These are phyloP conservation scores for Phyllosticta paracitricarpa DNA, from an alignment of 2,329 filamentous ascomycete species.

Conservation along the genomic window DNA sequence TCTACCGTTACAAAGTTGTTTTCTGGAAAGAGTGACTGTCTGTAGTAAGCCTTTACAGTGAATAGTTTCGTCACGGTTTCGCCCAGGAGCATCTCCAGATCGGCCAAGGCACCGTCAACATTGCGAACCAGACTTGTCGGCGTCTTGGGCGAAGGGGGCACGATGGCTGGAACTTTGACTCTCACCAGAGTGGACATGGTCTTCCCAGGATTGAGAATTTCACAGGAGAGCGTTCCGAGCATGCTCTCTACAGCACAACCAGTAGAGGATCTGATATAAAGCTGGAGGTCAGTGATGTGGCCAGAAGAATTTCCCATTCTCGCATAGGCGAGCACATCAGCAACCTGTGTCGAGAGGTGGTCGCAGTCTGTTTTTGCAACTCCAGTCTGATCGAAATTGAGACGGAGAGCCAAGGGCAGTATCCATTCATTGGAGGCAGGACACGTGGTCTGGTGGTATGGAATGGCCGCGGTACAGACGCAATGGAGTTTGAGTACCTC, in stretches of 20 bases:
- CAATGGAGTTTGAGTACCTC: not conserved
- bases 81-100: conserved; percentile 14
- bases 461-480: conserved; percentile 9
- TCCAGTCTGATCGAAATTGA: not conserved
- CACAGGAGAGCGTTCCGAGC: conserved; percentile 5
- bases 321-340: conserved; percentile 4
- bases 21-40: conserved; percentile 22
- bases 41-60: conserved; percentile 22
- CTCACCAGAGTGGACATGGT: conserved; percentile 9
- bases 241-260: conserved; percentile 8
- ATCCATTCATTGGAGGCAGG: not conserved
- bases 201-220: conserved; percentile 10
- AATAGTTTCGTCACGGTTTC: conserved; percentile 12
- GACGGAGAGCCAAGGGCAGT: not conserved
- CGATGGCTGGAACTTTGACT: conserved; percentile 6
- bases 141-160: not conserved
- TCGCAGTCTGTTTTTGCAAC: not conserved
- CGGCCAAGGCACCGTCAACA: conserved; percentile 10
- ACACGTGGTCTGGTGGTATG: not conserved
- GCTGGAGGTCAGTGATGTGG: conserved; percentile 8
- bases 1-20: conserved; percentile 21
- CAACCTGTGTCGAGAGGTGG: conserved; percentile 1
- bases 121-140: not conserved
- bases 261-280: conserved; percentile 7
- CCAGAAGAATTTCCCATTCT: conserved; percentile 1